Evolutionary conservation across 768 basidiomycete species (phyloP).

Genomic region (Mycena rebaudengoi): DNA sequence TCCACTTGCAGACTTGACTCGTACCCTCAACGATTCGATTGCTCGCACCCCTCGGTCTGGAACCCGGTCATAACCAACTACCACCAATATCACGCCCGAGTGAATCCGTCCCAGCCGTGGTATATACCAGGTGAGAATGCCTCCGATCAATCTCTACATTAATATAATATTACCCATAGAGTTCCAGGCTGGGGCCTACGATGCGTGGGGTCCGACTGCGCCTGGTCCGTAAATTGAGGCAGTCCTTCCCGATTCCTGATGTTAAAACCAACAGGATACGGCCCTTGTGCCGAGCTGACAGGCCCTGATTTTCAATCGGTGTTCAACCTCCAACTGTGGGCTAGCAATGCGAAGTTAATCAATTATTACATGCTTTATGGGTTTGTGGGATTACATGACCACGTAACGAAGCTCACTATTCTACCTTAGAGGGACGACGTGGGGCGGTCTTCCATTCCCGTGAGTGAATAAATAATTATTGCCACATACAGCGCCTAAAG

Average conservation of each 20-base stretch:
- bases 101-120: slow-evolving; percentile 64
- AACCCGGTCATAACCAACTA: slow-evolving; percentile 68
- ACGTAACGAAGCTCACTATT: not conserved
- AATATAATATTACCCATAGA: slow-evolving; percentile 33
- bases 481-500: too few relatives aligned
- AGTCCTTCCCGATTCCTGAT: not conserved
- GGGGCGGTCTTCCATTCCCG: slow-evolving; percentile 83
- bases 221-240: slow-evolving; percentile 52
- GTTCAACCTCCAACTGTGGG: slow-evolving; percentile 82
- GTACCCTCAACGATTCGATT: slow-evolving; percentile 85
- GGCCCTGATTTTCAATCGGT: slow-evolving; percentile 81
- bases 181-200: slow-evolving; percentile 81
- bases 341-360: slow-evolving; percentile 82
- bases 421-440: slow-evolving; percentile 75
- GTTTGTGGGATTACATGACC: slow-evolving; percentile 41
- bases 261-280: slow-evolving; percentile 56
- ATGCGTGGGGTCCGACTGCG: slow-evolving; percentile 83
- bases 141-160: slow-evolving; percentile 12
- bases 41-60: slow-evolving; percentile 77
- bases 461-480: too few relatives aligned
- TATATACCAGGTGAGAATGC: slow-evolving; percentile 72
- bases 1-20: slow-evolving; percentile 58
- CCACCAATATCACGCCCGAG: slow-evolving; percentile 67
- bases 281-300: slow-evolving; percentile 69
- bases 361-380: slow-evolving; percentile 90